These are phyloP conservation scores for Dicorynia guianensis DNA, from an alignment of 306 rosid genomes.

Conservation along the genomic window DNA sequence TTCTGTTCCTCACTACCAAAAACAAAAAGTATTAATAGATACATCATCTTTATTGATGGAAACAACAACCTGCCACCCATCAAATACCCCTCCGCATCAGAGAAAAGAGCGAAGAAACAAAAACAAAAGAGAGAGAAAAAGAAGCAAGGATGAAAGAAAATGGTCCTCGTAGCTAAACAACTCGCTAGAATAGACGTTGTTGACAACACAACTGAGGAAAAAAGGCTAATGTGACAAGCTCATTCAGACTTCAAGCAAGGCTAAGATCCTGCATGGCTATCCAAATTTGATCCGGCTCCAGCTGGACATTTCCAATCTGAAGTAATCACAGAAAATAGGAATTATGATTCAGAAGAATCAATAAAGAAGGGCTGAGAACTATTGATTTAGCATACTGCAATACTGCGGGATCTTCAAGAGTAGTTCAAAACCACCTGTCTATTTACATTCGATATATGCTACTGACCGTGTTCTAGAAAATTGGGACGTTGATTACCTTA, in stretches of 20 bases:
- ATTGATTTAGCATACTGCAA: conserved; percentile 21
- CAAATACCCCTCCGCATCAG: too few relatives aligned
- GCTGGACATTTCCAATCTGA: conserved; percentile 77
- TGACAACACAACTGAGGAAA: conserved; percentile 9
- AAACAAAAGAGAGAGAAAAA: background rate
- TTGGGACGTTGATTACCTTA: conserved; percentile 59
- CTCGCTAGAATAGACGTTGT: conserved; percentile 36
- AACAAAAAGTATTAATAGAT: too few relatives aligned
- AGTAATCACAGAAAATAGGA: conserved; percentile 34
- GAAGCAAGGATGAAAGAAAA: background rate
- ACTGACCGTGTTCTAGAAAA: conserved; percentile 16
- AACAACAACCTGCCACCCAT: too few relatives aligned
- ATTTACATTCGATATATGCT: background rate
- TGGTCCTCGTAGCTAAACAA: background rate
- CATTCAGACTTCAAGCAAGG: conserved; percentile 55
- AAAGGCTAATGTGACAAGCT: conserved; percentile 35
- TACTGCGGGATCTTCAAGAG: background rate
- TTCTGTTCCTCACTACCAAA: too few relatives aligned
- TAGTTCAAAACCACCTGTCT: background rate
- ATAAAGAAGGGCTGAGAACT: conserved; percentile 16
- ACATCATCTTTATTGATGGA: too few relatives aligned
- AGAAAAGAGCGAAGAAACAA: background rate
- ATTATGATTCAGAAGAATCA: conserved; percentile 42
- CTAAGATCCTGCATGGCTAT: conserved; percentile 82
- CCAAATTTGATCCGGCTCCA: conserved; percentile 87